A percentile compares a stretch with the other conserved stretches of the same genome.
Conservation (phyloP, 805 yeast genomes). For the Cyberlindnera americana region DNA sequence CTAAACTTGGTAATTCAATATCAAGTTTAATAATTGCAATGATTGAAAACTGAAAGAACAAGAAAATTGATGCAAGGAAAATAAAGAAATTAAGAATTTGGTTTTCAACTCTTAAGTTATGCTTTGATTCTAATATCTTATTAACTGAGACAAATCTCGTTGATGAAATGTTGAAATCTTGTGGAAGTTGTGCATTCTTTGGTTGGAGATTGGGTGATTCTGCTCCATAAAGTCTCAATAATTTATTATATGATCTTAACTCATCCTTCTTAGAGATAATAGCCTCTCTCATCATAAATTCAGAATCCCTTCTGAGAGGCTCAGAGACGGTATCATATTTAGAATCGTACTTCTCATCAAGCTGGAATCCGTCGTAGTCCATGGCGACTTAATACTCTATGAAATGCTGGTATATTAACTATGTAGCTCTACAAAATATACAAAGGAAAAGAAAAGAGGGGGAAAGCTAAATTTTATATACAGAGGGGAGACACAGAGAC, state of each 20-base stretch:
- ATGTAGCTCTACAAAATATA: too few species aligned
- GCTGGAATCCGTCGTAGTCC: slow-evolving; percentile 10
- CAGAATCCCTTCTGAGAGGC: slow-evolving; percentile 11
- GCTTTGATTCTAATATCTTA: slow-evolving; percentile 16
- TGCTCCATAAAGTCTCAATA: slow-evolving; percentile 18
- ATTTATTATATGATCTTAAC: slow-evolving; percentile 13
- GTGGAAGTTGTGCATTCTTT: neutral
- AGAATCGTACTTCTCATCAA: slow-evolving; percentile 5
- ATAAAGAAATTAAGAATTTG: slow-evolving; percentile 19
- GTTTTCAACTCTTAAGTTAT: slow-evolving; percentile 19
- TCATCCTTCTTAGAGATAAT: slow-evolving; percentile 15
- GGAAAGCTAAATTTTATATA: too few species aligned
- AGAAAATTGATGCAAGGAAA: slow-evolving; percentile 14
- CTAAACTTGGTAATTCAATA: slow-evolving; percentile 12
- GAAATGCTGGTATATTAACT: too few species aligned
- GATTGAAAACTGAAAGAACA: slow-evolving; percentile 17
- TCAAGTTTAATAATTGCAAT: slow-evolving; percentile 19
- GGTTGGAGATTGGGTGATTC: slow-evolving; percentile 13
- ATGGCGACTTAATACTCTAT: neutral
- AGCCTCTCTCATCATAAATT: slow-evolving; percentile 14
- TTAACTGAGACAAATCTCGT: slow-evolving; percentile 6
- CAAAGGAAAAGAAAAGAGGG: too few species aligned
- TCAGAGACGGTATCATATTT: slow-evolving; percentile 4
- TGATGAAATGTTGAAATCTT: too few species aligned
- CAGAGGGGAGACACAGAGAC: too few species aligned